Percentiles rank a stretch among this genome's conserved stretches.
Conservation (phyloP, 2,329 filamentous ascomycete genomes). For the Cryphonectria naterciae region DNA sequence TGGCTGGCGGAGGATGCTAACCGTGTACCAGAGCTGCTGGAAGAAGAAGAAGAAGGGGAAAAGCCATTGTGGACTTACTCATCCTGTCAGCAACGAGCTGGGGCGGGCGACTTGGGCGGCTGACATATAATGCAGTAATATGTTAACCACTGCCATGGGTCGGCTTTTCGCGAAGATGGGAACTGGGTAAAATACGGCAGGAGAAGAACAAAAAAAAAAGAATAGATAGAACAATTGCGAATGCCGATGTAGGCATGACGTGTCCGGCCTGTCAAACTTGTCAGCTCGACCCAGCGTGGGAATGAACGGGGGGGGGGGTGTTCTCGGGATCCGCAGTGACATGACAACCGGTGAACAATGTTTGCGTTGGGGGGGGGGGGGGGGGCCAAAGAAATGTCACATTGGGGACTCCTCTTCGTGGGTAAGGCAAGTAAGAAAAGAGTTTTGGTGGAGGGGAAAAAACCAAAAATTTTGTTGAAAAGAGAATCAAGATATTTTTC, state of each 20-base stretch:
- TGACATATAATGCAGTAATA: neutral
- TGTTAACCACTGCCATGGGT: neutral
- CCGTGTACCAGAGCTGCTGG: too few relatives aligned
- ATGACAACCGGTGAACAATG: constrained; percentile 2
- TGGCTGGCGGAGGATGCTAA: neutral
- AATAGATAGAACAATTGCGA: neutral
- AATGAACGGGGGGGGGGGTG: neutral
- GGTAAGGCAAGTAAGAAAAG: neutral
- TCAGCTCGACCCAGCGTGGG: neutral
- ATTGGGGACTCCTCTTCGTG: neutral
- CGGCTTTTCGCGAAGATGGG: neutral
- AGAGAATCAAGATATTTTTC: neutral
- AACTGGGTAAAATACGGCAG: neutral
- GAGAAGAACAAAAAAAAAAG: neutral
- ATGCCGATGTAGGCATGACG: constrained; percentile 6
- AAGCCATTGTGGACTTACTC: neutral
- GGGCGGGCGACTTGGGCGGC: neutral
- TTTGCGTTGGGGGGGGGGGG: neutral
- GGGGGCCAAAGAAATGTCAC: neutral
- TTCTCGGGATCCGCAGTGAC: neutral
- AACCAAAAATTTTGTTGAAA: neutral
- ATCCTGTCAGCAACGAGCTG: neutral
- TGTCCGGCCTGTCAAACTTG: neutral
- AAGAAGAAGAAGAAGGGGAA: too few relatives aligned
- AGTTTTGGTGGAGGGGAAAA: too few relatives aligned